Conservation (phyloP, 371 early-diverging fungal species). For the Batrachochytrium dendrobatidis region DNA sequence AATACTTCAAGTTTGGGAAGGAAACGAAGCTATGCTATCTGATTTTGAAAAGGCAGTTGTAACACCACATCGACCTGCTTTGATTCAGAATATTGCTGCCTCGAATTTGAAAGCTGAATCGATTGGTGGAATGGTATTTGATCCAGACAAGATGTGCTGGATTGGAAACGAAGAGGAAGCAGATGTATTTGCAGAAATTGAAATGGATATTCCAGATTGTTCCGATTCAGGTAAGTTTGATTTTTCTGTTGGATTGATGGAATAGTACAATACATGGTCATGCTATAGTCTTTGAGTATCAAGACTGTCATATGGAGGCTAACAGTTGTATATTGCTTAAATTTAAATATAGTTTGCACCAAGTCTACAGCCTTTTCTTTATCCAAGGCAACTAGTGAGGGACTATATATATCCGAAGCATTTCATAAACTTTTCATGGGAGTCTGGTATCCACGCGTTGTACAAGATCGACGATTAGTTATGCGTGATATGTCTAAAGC, state of each 20-base stretch:
- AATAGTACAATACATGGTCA: no score
- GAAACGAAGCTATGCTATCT: conserved; percentile 34
- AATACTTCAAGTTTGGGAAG: conserved; percentile 38
- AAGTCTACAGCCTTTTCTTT: conserved; percentile 13
- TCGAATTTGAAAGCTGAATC: conserved; percentile 13
- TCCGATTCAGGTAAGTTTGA: background rate
- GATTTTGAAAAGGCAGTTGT: conserved; percentile 30
- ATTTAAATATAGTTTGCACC: no score
- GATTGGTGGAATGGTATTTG: conserved; percentile 40
- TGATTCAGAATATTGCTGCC: conserved; percentile 29
- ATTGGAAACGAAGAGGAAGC: conserved; percentile 36
- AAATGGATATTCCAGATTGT: conserved; percentile 13
- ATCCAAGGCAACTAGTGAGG: conserved; percentile 18
- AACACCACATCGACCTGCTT: conserved; percentile 12
- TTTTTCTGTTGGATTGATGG: background rate
- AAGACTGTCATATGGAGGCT: no score
- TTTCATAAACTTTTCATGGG: conserved; percentile 45
- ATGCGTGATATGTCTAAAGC: conserved; percentile 31
- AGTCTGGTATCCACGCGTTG: conserved; percentile 38
- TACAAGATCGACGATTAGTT: conserved; percentile 20
- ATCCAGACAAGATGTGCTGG: conserved; percentile 41
- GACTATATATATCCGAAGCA: conserved; percentile 30
- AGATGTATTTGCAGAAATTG: conserved; percentile 36
- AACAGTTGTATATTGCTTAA: no score
- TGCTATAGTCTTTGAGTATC: no score